These are phyloP conservation scores for Aspergillus asperescens DNA, from an alignment of 495 filamentous ascomycete genomes.

Conservation along the genomic window DNA sequence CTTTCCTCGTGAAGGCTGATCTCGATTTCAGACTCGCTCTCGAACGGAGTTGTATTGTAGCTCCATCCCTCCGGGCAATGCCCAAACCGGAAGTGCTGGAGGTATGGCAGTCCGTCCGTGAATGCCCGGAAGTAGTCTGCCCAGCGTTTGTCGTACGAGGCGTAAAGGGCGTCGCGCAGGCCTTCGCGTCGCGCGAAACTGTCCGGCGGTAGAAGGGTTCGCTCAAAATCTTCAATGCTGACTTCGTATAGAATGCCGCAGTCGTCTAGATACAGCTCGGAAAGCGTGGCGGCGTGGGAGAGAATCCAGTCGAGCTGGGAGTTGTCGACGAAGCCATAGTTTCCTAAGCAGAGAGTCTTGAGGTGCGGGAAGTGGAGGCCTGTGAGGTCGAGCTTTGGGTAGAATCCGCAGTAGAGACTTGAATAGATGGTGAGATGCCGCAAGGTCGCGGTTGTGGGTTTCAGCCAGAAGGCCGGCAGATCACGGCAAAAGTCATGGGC, in stretches of 20 bases:
- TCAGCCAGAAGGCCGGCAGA: slow-evolving; percentile 21
- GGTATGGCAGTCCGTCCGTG: slow-evolving; percentile 4
- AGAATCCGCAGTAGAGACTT: slow-evolving; percentile 22
- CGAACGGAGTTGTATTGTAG: slow-evolving; percentile 13
- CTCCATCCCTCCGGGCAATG: neutral
- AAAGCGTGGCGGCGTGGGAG: slow-evolving; percentile 16
- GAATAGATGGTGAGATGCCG: slow-evolving; percentile 25
- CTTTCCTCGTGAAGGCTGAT: slow-evolving; percentile 10
- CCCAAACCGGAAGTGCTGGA: slow-evolving; percentile 21
- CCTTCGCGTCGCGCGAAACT: neutral
- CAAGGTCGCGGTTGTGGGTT: slow-evolving; percentile 17
- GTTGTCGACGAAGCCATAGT: slow-evolving; percentile 23
- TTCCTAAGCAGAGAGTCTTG: slow-evolving; percentile 20
- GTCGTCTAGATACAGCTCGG: slow-evolving; percentile 24
- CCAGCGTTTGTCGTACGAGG: slow-evolving; percentile 20
- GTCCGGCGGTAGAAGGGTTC: neutral
- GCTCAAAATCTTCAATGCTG: neutral
- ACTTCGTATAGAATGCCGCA: slow-evolving; percentile 18
- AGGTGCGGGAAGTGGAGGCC: slow-evolving; percentile 22
- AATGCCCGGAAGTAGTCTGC: slow-evolving; percentile 20
- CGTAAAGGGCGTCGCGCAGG: neutral
- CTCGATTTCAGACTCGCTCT: slow-evolving; percentile 11
- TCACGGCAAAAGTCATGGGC: neutral
- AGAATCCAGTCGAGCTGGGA: slow-evolving; percentile 27
- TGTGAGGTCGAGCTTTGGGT: slow-evolving; percentile 15